Evolutionary conservation across 192 early-diverging fungal species (phyloP).

Genomic region (Kickxella alabastrina): DNA sequence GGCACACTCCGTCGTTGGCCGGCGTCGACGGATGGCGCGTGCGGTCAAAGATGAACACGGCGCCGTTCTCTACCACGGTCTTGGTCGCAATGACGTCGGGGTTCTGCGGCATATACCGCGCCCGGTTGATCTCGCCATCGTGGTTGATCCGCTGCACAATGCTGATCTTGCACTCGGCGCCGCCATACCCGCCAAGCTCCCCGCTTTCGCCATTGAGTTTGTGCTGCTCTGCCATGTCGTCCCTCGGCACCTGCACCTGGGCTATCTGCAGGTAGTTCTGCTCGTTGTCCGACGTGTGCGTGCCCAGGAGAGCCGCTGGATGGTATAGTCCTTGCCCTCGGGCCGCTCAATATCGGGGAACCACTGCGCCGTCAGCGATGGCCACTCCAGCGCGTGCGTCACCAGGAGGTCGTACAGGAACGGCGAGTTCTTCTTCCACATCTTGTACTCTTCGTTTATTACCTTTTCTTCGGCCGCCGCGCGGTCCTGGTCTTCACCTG

Average conservation of each 20-base stretch:
- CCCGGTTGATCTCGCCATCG: constrained; percentile 96
- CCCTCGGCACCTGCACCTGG: constrained; percentile 79
- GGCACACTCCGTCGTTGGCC: constrained; percentile 69
- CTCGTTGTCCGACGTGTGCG: constrained; percentile 94
- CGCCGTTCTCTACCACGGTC: constrained; percentile 71
- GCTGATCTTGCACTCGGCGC: constrained; percentile 79
- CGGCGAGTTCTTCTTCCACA: constrained; percentile 99
- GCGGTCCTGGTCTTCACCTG: constrained; percentile 40
- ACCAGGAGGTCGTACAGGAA: constrained; percentile 98
- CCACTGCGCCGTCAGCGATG: constrained; percentile 96
- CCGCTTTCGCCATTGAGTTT: constrained; percentile 74
- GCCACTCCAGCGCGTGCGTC: constrained; percentile 99
- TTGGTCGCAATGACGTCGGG: constrained; percentile 96
- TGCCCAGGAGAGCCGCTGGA: constrained; percentile 92
- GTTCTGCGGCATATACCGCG: constrained; percentile 96
- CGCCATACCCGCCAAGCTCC: constrained; percentile 78
- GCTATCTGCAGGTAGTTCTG: constrained; percentile 97
- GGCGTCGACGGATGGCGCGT: constrained; percentile 83
- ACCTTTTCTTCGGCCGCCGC: constrained; percentile 70
- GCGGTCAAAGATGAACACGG: constrained; percentile 96
- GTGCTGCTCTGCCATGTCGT: constrained; percentile 57
- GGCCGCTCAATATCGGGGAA: constrained; percentile 90
- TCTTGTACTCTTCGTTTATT: constrained; percentile 97
- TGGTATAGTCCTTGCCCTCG: constrained; percentile 84
- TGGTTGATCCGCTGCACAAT: constrained; percentile 91